Evolutionary conservation across 495 filamentous ascomycete species (phyloP).

Genomic region (Trichocladium uniseriatum): DNA sequence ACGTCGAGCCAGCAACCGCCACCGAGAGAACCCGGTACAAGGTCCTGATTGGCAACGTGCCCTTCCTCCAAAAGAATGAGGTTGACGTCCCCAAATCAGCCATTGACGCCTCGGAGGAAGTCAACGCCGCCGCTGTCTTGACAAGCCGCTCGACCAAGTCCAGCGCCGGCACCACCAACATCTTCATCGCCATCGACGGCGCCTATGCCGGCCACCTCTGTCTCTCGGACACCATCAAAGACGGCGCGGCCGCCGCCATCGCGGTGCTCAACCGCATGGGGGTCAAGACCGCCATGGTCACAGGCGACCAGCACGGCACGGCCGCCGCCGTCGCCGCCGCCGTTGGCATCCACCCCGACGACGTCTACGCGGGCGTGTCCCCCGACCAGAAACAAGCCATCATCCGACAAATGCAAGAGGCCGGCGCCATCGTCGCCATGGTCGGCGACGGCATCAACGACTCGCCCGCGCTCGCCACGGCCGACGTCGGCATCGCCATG

Average conservation of each 20-base stretch:
- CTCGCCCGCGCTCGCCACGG: slow-evolving; percentile 88
- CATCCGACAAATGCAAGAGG: slow-evolving; percentile 61
- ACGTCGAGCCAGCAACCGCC: slow-evolving; percentile 64
- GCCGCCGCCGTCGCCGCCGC: slow-evolving; percentile 72
- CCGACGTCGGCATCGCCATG: slow-evolving; percentile 87
- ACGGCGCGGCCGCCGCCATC: slow-evolving; percentile 72
- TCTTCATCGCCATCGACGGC: slow-evolving; percentile 81
- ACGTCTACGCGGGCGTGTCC: slow-evolving; percentile 73
- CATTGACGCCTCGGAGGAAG: slow-evolving; percentile 44
- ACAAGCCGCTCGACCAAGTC: slow-evolving; percentile 20
- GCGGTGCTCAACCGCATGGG: slow-evolving; percentile 75
- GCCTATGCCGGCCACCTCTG: slow-evolving; percentile 71
- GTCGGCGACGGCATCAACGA: slow-evolving; percentile 99
- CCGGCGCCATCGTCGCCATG: slow-evolving; percentile 80
- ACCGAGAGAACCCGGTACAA: slow-evolving; percentile 59
- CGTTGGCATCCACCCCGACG: slow-evolving; percentile 66
- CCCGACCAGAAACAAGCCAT: slow-evolving; percentile 84
- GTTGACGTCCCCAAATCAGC: slow-evolving; percentile 56
- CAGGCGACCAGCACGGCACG: slow-evolving; percentile 77
- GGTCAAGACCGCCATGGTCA: slow-evolving; percentile 83
- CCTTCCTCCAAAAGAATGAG: slow-evolving; percentile 60
- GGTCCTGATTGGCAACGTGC: slow-evolving; percentile 74
- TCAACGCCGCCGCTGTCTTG: slow-evolving; percentile 41
- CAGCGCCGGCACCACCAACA: slow-evolving; percentile 67
- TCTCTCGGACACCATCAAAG: slow-evolving; percentile 84